Conservation (phyloP, 768 basidiomycete species). For the Lentinus brumalis region DNA sequence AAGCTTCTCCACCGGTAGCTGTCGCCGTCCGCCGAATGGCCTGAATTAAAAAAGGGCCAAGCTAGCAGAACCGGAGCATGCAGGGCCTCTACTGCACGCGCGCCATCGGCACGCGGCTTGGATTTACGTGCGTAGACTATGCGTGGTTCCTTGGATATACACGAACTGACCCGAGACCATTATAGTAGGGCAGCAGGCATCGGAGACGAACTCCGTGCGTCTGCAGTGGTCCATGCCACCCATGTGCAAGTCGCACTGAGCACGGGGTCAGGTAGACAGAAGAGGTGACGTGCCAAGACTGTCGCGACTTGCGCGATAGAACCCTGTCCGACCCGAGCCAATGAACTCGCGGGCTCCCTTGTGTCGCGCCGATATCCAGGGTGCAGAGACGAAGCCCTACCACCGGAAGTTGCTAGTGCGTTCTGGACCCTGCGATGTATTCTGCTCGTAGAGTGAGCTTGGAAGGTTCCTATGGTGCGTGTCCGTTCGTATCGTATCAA, state of each 20-base stretch:
- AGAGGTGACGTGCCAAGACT: background rate
- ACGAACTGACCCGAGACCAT: constrained; percentile 2
- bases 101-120: background rate
- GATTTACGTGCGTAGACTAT: constrained; percentile 5
- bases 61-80: background rate
- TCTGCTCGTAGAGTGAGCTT: background rate
- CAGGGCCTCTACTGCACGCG: background rate
- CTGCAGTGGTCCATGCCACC: background rate
- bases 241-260: background rate
- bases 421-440: background rate
- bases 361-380: constrained; percentile 5
- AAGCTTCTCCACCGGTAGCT: background rate
- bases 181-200: background rate
- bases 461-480: constrained; percentile 6
- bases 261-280: background rate
- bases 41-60: background rate
- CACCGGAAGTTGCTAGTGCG: background rate
- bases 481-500: constrained; percentile 5
- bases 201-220: background rate
- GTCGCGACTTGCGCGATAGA: background rate
- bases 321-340: background rate
- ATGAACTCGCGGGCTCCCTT: background rate
- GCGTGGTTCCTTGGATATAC: background rate
- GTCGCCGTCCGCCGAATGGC: background rate
- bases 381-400: background rate